Conservation (phyloP, 805 yeast genomes). For the Blastobotrys muscicola region DNA sequence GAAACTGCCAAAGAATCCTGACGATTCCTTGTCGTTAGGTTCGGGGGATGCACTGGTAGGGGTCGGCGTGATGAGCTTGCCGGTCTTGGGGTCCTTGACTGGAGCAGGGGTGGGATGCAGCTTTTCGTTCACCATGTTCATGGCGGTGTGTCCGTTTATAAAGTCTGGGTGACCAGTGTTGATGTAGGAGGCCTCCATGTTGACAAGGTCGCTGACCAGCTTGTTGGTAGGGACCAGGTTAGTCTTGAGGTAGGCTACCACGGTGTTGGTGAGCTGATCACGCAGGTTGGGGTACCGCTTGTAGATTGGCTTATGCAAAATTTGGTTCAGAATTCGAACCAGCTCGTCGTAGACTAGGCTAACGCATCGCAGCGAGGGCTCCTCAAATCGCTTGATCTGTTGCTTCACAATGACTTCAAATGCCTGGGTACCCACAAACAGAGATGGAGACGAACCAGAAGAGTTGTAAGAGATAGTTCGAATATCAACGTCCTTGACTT, state of each 20-base stretch:
- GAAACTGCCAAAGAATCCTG: constrained; percentile 91
- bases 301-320: constrained; percentile 70
- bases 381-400: constrained; percentile 89
- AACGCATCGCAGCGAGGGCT: constrained; percentile 83
- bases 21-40: constrained; percentile 35
- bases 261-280: constrained; percentile 73
- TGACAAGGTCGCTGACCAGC: constrained; percentile 75
- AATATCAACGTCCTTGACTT: constrained; percentile 89
- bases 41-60: constrained; percentile 22
- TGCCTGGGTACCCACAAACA: constrained; percentile 95
- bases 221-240: constrained; percentile 76
- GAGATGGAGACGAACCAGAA: constrained; percentile 90
- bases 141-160: constrained; percentile 88
- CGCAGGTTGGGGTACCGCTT: constrained; percentile 85
- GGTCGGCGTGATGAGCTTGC: constrained; percentile 55
- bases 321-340: constrained; percentile 80
- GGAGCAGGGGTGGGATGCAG: constrained; percentile 65
- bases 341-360: constrained; percentile 88
- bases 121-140: constrained; percentile 85
- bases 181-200: constrained; percentile 84
- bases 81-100: constrained; percentile 80
- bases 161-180: constrained; percentile 98
- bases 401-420: constrained; percentile 93
- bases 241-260: constrained; percentile 70
- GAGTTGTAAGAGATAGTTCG: constrained; percentile 96